Percentiles rank a stretch among this genome's conserved stretches.
phyloP scores from a whole-genome alignment of 2,329 filamentous ascomycete species.

The Colletotrichum eremochloae region DNA sequence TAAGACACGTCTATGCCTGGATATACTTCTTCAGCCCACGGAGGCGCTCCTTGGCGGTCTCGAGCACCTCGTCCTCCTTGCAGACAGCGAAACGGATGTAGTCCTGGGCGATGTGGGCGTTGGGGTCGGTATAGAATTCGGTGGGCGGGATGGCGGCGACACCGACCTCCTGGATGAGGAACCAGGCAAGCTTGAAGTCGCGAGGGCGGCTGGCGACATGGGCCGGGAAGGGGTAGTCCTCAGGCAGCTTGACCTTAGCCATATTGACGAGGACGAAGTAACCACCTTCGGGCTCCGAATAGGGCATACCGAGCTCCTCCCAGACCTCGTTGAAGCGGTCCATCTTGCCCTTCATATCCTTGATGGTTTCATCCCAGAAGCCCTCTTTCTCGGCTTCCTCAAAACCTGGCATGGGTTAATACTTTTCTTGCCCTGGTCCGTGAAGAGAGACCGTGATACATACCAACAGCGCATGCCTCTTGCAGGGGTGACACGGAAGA shows the following conservation, averaged over 20 bases:
- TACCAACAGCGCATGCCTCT: conserved; percentile 88
- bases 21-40: conserved; percentile 82
- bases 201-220: conserved; percentile 89
- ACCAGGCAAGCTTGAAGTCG: conserved; percentile 97
- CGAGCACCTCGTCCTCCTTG: conserved; percentile 89
- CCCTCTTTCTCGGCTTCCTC: conserved; percentile 86
- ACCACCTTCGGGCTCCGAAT: conserved; percentile 93
- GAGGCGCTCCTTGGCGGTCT: conserved; percentile 82
- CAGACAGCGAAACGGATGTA: conserved; percentile 97
- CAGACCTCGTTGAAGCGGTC: conserved; percentile 87
- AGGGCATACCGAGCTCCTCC: conserved; percentile 80
- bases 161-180: conserved; percentile 95
- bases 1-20: conserved; percentile 20
- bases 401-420: conserved; percentile 66
- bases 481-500: conserved; percentile 93
- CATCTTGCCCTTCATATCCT: conserved; percentile 92
- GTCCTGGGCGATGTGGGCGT: conserved; percentile 88
- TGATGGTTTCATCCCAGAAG: conserved; percentile 89
- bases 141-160: conserved; percentile 97
- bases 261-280: conserved; percentile 99
- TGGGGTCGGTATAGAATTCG: conserved; percentile 92
- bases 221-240: conserved; percentile 87
- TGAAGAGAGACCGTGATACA: conserved; percentile 35
- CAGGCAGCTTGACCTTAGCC: conserved; percentile 85
- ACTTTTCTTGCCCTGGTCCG: background rate